Conservation (phyloP, 257 asterid species). For the Leptodermis oblonga region DNA sequence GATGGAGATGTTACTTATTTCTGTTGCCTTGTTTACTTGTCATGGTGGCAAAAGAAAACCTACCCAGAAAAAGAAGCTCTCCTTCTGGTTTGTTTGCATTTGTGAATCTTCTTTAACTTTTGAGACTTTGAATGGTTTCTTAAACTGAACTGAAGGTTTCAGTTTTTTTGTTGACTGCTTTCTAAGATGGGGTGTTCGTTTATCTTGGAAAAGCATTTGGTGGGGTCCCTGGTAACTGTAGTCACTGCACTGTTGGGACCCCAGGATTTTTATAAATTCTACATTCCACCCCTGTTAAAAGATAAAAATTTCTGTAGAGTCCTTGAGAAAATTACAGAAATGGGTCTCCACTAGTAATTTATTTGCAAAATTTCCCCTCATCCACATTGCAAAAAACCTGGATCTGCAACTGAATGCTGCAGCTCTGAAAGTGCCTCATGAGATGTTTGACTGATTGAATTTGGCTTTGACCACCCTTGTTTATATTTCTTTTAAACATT, state of each 20-base stretch:
- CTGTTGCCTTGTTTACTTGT: constrained; percentile 10
- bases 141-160: constrained; percentile 8
- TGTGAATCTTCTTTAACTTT: neutral
- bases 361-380: neutral
- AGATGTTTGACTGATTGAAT: constrained; percentile 11
- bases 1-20: constrained; percentile 20
- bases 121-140: constrained; percentile 6
- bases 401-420: neutral
- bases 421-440: neutral
- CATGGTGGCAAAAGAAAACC: constrained; percentile 12
- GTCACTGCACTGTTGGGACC: neutral
- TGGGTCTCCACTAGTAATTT: neutral
- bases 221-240: constrained; percentile 16
- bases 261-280: neutral
- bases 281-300: neutral
- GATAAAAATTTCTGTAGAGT: neutral
- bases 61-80: neutral
- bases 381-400: neutral
- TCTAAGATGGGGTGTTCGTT: constrained; percentile 1
- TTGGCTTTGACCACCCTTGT: too few relatives aligned
- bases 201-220: constrained; percentile 8
- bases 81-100: neutral
- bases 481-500: too few relatives aligned
- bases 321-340: neutral
- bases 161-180: neutral